Base-by-base conservation (phyloP, 2,329 filamentous ascomycete genomes). In the Clonostachys byssicola region DNA sequence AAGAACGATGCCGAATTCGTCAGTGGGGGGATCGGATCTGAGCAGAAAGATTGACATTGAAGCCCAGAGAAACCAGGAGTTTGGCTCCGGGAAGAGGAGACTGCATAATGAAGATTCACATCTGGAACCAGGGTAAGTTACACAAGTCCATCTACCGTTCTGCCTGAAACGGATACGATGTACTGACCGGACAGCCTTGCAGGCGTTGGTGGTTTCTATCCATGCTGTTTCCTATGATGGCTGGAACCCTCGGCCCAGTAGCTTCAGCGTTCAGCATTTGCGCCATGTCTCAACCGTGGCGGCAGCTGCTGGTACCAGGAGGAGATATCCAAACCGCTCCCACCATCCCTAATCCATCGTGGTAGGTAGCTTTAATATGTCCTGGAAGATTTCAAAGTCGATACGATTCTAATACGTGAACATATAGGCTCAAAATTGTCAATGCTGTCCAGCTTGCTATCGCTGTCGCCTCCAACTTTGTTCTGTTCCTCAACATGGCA, bases 221-320 rank as follows among this genome's bases (percentile, higher is more conserved):
- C 4, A 79, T 81, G 2, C 80, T 78, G 10, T 84, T 92, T 52
- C 88, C 88, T 34, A 81, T 96, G 60, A 77, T 94, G 12, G 89
- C 91, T 3, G 91, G 89, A 34, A 90, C 91, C 0, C 78, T 94
- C 3, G 90, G 89, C 1, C 92, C 92, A 0, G 80, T 95, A 10
- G 92, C 92, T 4, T 95, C 92, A 49, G 84, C 94, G 33, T 87
- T 94, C 66, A 92, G 87, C 48, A 90, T 96, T 49, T 90, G 88
- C 51, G 89, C 91, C 8, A 74, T 96, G n/a, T 88, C 89, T 2
- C 84, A 83, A 30, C 81, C 81, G 18, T 96, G 91, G 92, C 77
- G 88, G 50, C 79, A 85, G 60, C 71, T 72, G 43, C 66, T 79
- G 6, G 61, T 65, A 2, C 72, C 75, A 0, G 70, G 71, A 0